Conservation (phyloP, 1,139 yeast genomes). For the Candida anutae region DNA sequence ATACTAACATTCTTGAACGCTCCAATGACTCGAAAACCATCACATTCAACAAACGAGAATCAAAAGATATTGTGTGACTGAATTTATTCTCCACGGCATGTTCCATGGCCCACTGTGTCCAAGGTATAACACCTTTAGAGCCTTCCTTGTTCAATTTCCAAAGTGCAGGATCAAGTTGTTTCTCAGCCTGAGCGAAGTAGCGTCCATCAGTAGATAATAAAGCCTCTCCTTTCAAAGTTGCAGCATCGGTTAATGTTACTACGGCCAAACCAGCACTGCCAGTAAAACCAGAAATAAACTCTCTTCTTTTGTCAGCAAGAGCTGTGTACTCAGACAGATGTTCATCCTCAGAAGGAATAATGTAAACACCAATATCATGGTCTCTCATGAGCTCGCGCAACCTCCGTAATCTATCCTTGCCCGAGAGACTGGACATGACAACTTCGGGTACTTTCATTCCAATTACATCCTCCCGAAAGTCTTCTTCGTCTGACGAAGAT, state of each 20-base stretch:
- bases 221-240: constrained; percentile 27
- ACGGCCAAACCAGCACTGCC: constrained; percentile 55
- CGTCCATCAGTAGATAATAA: constrained; percentile 53
- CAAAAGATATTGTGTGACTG: constrained; percentile 32
- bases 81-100: constrained; percentile 25
- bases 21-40: constrained; percentile 28
- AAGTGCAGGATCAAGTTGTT: constrained; percentile 24
- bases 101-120: constrained; percentile 32
- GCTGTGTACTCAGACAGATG: constrained; percentile 52
- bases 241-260: constrained; percentile 32
- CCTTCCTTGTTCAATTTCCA: constrained; percentile 39
- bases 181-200: constrained; percentile 43
- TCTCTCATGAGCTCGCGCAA: constrained; percentile 35
- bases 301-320: constrained; percentile 43
- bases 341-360: constrained; percentile 54
- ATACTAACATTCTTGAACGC: constrained; percentile 13
- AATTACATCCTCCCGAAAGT: constrained; percentile 1
- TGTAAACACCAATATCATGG: constrained; percentile 40
- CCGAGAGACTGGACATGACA: constrained; percentile 7
- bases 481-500: constrained; percentile 8
- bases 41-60: constrained; percentile 29
- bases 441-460: constrained; percentile 9
- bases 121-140: constrained; percentile 23
- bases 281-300: constrained; percentile 44
- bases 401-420: constrained; percentile 18